phyloP scores from a whole-genome alignment of 2,329 filamentous ascomycete species.

The Aspergillus awamori region DNA sequence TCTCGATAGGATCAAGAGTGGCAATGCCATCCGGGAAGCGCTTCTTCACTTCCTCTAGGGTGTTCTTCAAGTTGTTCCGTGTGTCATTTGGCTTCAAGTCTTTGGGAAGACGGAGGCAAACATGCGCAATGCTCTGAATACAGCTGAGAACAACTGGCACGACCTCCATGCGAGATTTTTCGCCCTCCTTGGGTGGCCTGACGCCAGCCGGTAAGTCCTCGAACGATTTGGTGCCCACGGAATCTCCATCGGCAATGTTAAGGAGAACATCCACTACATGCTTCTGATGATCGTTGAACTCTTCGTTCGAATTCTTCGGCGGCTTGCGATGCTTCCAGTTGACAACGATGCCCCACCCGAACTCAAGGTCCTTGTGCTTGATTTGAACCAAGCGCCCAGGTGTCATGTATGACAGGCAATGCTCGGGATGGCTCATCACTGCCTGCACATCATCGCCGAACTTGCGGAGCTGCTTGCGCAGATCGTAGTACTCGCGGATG shows the following conservation, averaged over 20 bases:
- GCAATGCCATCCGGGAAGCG: conserved; percentile 93
- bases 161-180: conserved; percentile 73
- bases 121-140: conserved; percentile 79
- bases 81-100: conserved; percentile 71
- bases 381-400: conserved; percentile 85
- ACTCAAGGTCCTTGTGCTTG: conserved; percentile 77
- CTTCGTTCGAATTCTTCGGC: conserved; percentile 67
- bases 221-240: conserved; percentile 58
- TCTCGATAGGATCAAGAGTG: conserved; percentile 87
- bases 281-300: conserved; percentile 73
- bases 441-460: conserved; percentile 88
- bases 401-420: conserved; percentile 82
- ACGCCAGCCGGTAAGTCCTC: conserved; percentile 68
- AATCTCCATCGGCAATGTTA: conserved; percentile 57
- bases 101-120: conserved; percentile 80
- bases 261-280: conserved; percentile 84
- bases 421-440: conserved; percentile 88
- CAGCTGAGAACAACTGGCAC: conserved; percentile 86
- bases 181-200: conserved; percentile 62
- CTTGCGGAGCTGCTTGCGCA: conserved; percentile 78
- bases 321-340: conserved; percentile 69
- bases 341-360: conserved; percentile 91
- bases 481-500: conserved; percentile 91
- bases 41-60: conserved; percentile 75
- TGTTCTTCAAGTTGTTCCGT: conserved; percentile 67